phyloP scores from a whole-genome alignment of 1,284 basidiomycete species.

The Leccinum pachyderme region DNA sequence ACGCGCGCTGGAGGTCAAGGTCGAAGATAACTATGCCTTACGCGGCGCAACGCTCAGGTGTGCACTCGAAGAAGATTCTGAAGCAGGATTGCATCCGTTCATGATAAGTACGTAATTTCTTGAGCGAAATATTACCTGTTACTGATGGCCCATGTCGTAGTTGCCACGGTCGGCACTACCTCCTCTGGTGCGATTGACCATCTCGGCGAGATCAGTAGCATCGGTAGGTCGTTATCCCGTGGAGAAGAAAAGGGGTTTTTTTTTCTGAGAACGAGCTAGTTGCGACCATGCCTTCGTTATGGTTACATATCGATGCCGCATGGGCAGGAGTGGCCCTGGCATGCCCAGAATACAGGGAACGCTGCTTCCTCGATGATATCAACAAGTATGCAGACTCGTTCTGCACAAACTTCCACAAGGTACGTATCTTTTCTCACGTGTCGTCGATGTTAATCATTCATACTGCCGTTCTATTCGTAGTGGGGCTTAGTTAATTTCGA shows the following conservation, averaged over 20 bases:
- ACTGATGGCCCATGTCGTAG: constrained; percentile 31
- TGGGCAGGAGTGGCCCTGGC: constrained; percentile 85
- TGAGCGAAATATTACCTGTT: too few relatives aligned
- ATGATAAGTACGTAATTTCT: constrained; percentile 59
- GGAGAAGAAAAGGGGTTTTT: neutral
- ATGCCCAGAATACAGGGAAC: constrained; percentile 74
- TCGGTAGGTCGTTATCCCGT: constrained; percentile 44
- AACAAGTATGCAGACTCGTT: constrained; percentile 81
- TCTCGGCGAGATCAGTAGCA: constrained; percentile 70
- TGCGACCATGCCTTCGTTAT: constrained; percentile 66
- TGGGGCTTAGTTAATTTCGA: constrained; percentile 93
- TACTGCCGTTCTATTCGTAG: constrained; percentile 32
- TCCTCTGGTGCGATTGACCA: constrained; percentile 87
- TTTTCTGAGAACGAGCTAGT: constrained; percentile 7
- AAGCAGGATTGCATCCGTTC: constrained; percentile 71
- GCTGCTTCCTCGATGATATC: constrained; percentile 67
- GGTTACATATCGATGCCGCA: constrained; percentile 91
- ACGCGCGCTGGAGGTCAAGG: constrained; percentile 68
- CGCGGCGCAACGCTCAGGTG: constrained; percentile 60
- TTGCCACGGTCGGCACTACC: constrained; percentile 90
- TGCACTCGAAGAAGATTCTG: constrained; percentile 70
- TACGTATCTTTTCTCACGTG: constrained; percentile 12
- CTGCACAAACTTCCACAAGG: constrained; percentile 94
- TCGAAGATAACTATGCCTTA: constrained; percentile 70
- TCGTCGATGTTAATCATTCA: too few relatives aligned